Evolutionary conservation across 2,329 filamentous ascomycete genomes (phyloP), one percentile per base, ranked within the genome.

Genomic region (Penicillium digitatum): DNA sequence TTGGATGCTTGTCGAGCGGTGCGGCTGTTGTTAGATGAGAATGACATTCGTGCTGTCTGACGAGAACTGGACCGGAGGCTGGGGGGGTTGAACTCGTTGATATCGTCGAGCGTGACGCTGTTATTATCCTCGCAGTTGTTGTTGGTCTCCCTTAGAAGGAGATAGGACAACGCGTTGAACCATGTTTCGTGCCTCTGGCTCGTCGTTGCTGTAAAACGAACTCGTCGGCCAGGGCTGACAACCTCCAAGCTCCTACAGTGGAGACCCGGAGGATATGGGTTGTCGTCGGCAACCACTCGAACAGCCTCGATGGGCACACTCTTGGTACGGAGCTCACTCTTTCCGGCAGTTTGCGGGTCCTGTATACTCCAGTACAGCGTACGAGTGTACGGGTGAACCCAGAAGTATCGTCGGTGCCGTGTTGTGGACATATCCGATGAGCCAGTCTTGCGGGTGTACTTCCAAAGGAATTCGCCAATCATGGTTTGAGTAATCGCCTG

Each of bases 381-480:
- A 47, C 92, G 85, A 3, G 93, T 99, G 74, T 97, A 99, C 0
- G 94, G 94, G 70, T 99, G 94, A 22, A 99, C 90, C 94, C 94
- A 99, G 81, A 99, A 99, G 80, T 96, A 99, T 31, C 94, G 87
- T 58, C 90, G 85, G 74, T 99, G 94, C 49, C 94, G 85, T 53
- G 92, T 95, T 64, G 87, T 88, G 16, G 92, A 97, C 75, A 95
- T 85, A 60, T 91, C 89, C 52, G 86, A 88, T 24, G 93, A 87
- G n/a, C 91, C 92, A 56, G 92, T 82, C 77, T 94, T 96, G 66
- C 94, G 88, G 0, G 94, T 99, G 75, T 99, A 99, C 73, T 99
- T 99, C 94, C 94, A 99, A 38, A 99, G 80, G 72, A 93, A 97
- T 72, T 99, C 94, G 53, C 94, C 94, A 69, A 99, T 97, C 94